Evolutionary conservation across 2,329 filamentous ascomycete species (phyloP).

Genomic region (Colletotrichum camelliae): DNA sequence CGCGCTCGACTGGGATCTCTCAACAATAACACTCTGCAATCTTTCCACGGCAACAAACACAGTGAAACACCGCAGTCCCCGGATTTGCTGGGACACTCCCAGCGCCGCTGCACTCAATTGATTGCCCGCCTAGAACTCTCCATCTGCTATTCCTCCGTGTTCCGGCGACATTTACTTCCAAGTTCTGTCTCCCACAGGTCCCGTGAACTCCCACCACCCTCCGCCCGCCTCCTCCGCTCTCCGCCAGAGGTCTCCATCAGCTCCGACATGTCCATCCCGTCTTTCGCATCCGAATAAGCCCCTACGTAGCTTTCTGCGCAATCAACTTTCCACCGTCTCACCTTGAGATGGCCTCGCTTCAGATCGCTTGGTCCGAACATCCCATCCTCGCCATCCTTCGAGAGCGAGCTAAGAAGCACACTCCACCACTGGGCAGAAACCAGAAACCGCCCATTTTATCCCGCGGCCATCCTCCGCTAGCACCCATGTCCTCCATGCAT

Average conservation of each 20-base stretch:
- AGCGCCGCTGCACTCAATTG: not conserved
- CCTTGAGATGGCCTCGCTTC: not conserved
- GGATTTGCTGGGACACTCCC: not conserved
- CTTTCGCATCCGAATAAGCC: not conserved
- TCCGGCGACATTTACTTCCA: not conserved
- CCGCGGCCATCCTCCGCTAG: not conserved
- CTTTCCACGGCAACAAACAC: not conserved
- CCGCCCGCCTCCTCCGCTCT: not conserved
- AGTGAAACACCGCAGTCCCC: slow-evolving; percentile 8
- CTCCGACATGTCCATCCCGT: not conserved
- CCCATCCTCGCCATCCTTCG: not conserved
- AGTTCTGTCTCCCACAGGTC: not conserved
- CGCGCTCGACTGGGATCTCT: not conserved
- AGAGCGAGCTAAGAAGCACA: not conserved
- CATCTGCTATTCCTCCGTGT: not conserved
- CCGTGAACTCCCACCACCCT: not conserved
- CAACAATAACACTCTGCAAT: not conserved
- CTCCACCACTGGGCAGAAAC: not conserved
- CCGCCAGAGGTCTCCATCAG: not conserved
- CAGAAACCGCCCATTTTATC: not conserved
- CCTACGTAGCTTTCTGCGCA: not conserved
- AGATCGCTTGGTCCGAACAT: slow-evolving; percentile 1
- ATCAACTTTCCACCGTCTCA: not conserved
- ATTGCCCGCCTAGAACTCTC: not conserved
- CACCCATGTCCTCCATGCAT: not conserved